Conservation (phyloP, 768 basidiomycete species). For the Ramaria sp. region DNA sequence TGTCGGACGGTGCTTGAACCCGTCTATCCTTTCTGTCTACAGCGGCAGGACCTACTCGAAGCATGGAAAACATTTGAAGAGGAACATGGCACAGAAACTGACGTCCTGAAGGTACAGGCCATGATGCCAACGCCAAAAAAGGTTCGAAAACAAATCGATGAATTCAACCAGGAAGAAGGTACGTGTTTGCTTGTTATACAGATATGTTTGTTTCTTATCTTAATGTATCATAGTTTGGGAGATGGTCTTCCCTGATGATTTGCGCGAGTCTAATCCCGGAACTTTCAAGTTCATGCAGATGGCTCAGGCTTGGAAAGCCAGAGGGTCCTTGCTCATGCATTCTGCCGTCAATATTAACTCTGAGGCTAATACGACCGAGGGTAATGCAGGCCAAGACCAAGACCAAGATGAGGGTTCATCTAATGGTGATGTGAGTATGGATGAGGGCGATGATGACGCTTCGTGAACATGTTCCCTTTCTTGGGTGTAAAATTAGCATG, state of each 20-base stretch:
- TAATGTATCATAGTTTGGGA: constrained; percentile 71
- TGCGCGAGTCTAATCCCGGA: constrained; percentile 83
- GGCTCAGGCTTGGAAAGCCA: constrained; percentile 81
- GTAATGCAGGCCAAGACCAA: not conserved
- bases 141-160: constrained; percentile 5
- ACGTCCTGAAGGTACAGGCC: constrained; percentile 71
- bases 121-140: constrained; percentile 60
- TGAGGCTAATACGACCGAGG: not conserved
- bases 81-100: constrained; percentile 57
- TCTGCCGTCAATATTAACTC: not conserved
- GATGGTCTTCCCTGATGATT: constrained; percentile 93
- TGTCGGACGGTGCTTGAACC: not conserved
- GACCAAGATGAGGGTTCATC: too few species aligned
- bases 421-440: too few species aligned
- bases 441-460: too few species aligned
- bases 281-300: constrained; percentile 94
- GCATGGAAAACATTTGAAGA: constrained; percentile 95
- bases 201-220: not conserved
- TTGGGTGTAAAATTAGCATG: too few species aligned
- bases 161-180: constrained; percentile 8
- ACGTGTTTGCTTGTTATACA: not conserved
- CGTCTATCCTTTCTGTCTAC: constrained; percentile 5
- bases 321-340: not conserved
- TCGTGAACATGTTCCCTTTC: too few species aligned
- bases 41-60: constrained; percentile 88